These are phyloP conservation scores for Tinospora cordifolia DNA, from an alignment of 164 flowering plant genomes.

Conservation along the genomic window DNA sequence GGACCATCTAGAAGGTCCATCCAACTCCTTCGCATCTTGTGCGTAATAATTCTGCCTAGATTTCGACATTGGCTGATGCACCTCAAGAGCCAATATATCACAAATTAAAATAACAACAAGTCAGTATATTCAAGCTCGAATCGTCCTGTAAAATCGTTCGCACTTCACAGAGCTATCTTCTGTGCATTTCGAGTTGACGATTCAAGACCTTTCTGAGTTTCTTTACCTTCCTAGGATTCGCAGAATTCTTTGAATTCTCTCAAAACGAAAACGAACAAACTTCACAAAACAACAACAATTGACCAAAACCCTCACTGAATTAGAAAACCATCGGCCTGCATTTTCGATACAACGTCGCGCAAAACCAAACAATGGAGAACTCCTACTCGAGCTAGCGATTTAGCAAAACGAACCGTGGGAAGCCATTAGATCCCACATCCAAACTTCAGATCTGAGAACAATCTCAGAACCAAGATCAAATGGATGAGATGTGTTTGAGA, in stretches of 20 bases:
- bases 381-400: not conserved
- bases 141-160: not conserved
- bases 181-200: not conserved
- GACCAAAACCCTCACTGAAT: not conserved
- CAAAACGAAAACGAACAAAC: not conserved
- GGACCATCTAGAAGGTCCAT: conserved; percentile 66
- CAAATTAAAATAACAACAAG: not conserved
- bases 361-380: not conserved
- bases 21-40: conserved; percentile 62
- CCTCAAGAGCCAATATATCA: not conserved
- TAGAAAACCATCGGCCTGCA: not conserved
- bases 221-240: not conserved
- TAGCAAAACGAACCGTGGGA: not conserved
- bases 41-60: conserved; percentile 38
- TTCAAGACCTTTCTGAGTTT: not conserved
- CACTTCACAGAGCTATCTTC: not conserved
- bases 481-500: not conserved
- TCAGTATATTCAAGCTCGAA: not conserved
- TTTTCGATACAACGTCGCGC: not conserved
- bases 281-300: not conserved
- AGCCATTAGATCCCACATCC: conserved; percentile 1
- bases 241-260: not conserved
- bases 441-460: conserved; percentile 21
- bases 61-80: conserved; percentile 38
- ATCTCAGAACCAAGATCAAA: not conserved